Evolutionary conservation across 2,329 filamentous ascomycete species (phyloP).

Genomic region (Fusarium virguliforme): DNA sequence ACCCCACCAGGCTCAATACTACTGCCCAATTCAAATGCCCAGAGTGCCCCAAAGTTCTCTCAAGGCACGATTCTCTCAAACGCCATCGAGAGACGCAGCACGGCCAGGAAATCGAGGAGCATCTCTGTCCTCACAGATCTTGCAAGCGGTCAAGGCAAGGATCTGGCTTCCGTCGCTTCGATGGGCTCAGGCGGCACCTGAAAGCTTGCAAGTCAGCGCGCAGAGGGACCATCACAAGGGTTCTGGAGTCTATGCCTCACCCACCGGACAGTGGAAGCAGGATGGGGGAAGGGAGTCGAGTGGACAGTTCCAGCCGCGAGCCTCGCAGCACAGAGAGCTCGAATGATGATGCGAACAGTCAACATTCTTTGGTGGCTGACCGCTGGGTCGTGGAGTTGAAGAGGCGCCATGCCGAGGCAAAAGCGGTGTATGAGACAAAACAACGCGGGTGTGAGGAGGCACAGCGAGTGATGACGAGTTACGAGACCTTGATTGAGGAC

Average conservation of each 20-base stretch:
- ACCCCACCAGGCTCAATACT: neutral
- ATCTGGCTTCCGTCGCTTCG: neutral
- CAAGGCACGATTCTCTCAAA: neutral
- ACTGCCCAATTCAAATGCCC: neutral
- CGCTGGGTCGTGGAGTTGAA: neutral
- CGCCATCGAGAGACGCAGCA: neutral
- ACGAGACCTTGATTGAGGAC: neutral
- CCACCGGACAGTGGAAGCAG: neutral
- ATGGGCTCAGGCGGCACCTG: neutral
- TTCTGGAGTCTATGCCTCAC: fast-evolving
- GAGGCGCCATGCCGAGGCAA: neutral
- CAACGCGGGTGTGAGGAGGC: neutral
- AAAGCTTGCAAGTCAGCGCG: neutral
- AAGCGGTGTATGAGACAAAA: neutral
- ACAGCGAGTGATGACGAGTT: neutral
- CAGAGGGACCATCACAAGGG: neutral
- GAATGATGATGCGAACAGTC: fast-evolving
- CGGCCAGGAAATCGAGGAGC: neutral
- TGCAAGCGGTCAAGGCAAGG: neutral
- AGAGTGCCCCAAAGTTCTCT: neutral
- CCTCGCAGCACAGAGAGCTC: fast-evolving
- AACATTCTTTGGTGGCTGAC: neutral
- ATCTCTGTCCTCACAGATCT: neutral
- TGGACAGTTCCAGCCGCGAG: neutral
- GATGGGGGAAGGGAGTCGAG: neutral